Percentiles rank a stretch among this genome's conserved stretches.
Evolutionary conservation across 257 asterid genomes (phyloP).

Genomic region (Solanum virginianum): DNA sequence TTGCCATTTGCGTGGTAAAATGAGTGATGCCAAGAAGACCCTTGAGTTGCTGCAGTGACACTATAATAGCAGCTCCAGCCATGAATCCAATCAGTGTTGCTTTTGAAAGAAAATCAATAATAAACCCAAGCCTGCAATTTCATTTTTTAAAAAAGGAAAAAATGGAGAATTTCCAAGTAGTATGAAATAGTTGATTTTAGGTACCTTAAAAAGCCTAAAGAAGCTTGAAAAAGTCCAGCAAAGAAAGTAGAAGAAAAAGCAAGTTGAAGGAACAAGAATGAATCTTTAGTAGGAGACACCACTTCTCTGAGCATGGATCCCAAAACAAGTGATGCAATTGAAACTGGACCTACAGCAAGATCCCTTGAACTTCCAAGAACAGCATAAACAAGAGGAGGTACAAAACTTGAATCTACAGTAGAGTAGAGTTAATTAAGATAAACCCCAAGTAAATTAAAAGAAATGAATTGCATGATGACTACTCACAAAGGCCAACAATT

Average conservation of each 20-base stretch:
- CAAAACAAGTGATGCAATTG: conserved; percentile 67
- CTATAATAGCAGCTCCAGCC: conserved; percentile 91
- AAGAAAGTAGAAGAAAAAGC: conserved; percentile 74
- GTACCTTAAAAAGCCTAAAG: conserved; percentile 68
- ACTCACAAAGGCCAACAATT: conserved; percentile 81
- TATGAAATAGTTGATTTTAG: neutral
- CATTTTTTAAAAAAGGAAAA: neutral
- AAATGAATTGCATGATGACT: neutral
- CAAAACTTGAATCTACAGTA: conserved; percentile 72
- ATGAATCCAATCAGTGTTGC: conserved; percentile 83
- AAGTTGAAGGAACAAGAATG: conserved; percentile 63
- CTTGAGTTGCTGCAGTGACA: conserved; percentile 78
- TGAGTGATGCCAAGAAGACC: conserved; percentile 58
- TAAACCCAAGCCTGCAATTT: conserved; percentile 61
- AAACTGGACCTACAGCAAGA: conserved; percentile 86
- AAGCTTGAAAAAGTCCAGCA: conserved; percentile 82
- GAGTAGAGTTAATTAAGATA: neutral
- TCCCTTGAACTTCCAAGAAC: conserved; percentile 88
- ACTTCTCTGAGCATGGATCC: conserved; percentile 73
- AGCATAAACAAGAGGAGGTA: conserved; percentile 74
- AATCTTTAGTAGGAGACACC: conserved; percentile 51
- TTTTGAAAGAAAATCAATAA: conserved; percentile 71
- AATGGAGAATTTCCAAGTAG: neutral
- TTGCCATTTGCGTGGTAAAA: conserved; percentile 69
- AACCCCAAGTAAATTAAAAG: too few relatives aligned